Percentiles rank a stretch among this genome's conserved stretches.
Conservation (phyloP, 2,329 filamentous ascomycete genomes). For the Epichloe gansuensis region DNA sequence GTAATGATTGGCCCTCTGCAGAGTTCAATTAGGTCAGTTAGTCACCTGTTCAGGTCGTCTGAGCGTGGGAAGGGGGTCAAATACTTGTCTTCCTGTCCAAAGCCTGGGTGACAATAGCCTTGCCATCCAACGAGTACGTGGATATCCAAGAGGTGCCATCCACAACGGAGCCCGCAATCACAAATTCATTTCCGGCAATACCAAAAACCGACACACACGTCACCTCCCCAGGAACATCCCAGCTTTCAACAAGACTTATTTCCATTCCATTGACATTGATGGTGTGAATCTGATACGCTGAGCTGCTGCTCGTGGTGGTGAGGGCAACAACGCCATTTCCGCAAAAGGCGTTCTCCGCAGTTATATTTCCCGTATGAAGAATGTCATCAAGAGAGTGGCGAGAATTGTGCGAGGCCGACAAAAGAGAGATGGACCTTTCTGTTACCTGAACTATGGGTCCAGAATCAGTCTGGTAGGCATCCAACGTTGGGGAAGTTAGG, state of each 20-base stretch:
- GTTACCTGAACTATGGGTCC: conserved; percentile 41
- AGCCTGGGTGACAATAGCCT: conserved; percentile 8
- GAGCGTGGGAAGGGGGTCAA: not conserved
- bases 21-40: not conserved
- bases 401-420: conserved; percentile 24
- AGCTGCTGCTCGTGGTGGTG: conserved; percentile 25
- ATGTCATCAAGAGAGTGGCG: conserved; percentile 14
- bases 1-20: not conserved
- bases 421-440: conserved; percentile 30
- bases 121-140: conserved; percentile 17
- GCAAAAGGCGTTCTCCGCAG: conserved; percentile 31
- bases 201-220: conserved; percentile 31
- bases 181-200: conserved; percentile 13
- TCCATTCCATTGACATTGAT: conserved; percentile 23
- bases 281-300: conserved; percentile 26
- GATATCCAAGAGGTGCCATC: conserved; percentile 22
- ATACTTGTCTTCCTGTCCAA: conserved; percentile 3
- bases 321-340: conserved; percentile 27
- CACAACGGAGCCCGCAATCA: conserved; percentile 23
- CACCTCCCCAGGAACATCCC: conserved; percentile 32
- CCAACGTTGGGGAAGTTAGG: conserved; percentile 38
- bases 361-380: conserved; percentile 14
- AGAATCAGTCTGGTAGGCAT: conserved; percentile 24
- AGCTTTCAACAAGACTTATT: conserved; percentile 17
- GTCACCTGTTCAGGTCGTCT: not conserved